Base-by-base conservation (phyloP, 257 asterid genomes). In the Rauvolfia tetraphylla region DNA sequence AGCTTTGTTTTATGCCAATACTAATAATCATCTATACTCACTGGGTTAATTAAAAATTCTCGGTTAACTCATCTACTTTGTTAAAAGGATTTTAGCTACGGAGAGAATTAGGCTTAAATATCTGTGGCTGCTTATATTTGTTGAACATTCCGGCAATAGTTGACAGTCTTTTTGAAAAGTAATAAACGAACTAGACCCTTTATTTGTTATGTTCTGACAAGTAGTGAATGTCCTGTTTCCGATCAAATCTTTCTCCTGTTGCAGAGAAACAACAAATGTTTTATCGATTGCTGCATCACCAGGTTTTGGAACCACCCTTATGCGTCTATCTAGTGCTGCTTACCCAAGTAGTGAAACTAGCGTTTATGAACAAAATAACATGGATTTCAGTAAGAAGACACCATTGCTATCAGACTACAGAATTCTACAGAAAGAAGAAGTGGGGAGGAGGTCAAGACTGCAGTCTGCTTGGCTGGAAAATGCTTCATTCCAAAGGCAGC, bases 241-340 rank as follows among this genome's bases (percentile, higher is more conserved):
- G 46, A 39, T 77, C 44, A 29, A 66, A 25, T 54, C 53, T 75
- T 59, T 17, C 8, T 71, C 22, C 7, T 72, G 39, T 61, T 59
- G 29, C 88, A 94, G 97, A 81, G 97, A 94, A 82, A 78, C 98
- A 17, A 88, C 90, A n/a, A 86, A 92, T 81, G 76, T 87, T 49
- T 88, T 83, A 68, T 81, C 97, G 8, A 86, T 94, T 80, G 91
- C 98, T 34, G 96, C 96, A 75, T 88, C 97, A n/a, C 98, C 97
- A 62, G 82, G 72, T 82, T 78, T 90, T 17, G 95, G 92, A 42
- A 58, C 76, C 36, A 63, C 76, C n/a, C 79, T 90, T 71, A 83
- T 79, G 59, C 87, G 81, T 42, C 27, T 83, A 46, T 81, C 90
- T 34, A 85, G 84, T 65, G 74, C 79, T 59, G 75, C 63, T 66